These are phyloP conservation scores for Groenewaldozyma tartarivorans DNA, from an alignment of 805 yeast genomes.

Conservation along the genomic window DNA sequence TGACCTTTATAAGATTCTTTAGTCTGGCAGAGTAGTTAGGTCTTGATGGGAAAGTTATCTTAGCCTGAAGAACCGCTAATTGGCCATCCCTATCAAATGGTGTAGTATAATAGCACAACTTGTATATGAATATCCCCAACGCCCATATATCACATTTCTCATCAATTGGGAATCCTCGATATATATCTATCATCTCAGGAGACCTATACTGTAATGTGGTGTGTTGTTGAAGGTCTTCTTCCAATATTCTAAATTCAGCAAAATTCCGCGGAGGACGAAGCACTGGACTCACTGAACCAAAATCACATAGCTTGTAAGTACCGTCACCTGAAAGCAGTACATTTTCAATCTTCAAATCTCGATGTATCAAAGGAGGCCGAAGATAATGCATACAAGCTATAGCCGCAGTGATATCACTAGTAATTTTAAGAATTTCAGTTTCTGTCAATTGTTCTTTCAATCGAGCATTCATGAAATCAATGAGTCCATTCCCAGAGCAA, in stretches of 20 bases:
- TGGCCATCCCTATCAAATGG: slow-evolving; percentile 85
- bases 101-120: slow-evolving; percentile 83
- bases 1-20: slow-evolving; percentile 63
- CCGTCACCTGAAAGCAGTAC: slow-evolving; percentile 50
- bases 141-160: slow-evolving; percentile 97
- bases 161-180: slow-evolving; percentile 74
- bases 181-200: slow-evolving; percentile 93
- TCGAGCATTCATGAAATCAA: slow-evolving; percentile 81
- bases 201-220: slow-evolving; percentile 94
- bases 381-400: slow-evolving; percentile 76
- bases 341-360: slow-evolving; percentile 92
- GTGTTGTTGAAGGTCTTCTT: slow-evolving; percentile 77
- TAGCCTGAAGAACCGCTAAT: slow-evolving; percentile 76
- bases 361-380: slow-evolving; percentile 63
- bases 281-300: slow-evolving; percentile 76
- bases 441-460: slow-evolving; percentile 70
- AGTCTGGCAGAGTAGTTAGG: slow-evolving; percentile 67
- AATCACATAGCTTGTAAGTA: slow-evolving; percentile 80
- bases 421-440: slow-evolving; percentile 68
- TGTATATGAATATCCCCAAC: slow-evolving; percentile 81
- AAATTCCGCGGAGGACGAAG: slow-evolving; percentile 66
- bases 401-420: slow-evolving; percentile 73
- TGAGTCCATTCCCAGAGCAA: slow-evolving; percentile 76
- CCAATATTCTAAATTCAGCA: slow-evolving; percentile 63
- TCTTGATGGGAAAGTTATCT: slow-evolving; percentile 59